phyloP scores from a whole-genome alignment of 2,329 filamentous ascomycete genomes.

The Apiospora rasikravindrae region DNA sequence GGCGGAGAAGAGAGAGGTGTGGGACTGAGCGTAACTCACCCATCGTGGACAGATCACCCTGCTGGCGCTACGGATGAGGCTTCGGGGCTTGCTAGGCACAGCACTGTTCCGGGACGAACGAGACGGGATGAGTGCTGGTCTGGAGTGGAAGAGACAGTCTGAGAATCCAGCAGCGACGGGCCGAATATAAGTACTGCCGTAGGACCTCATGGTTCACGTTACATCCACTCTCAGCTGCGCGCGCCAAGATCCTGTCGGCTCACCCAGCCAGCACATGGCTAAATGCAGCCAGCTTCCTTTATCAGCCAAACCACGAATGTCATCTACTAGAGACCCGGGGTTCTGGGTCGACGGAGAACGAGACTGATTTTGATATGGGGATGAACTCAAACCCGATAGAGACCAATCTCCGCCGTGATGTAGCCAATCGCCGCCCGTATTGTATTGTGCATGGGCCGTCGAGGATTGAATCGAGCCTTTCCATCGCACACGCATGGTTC shows the following conservation, averaged over 20 bases:
- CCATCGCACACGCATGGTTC: background rate
- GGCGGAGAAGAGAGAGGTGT: background rate
- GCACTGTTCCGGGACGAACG: constrained; percentile 1
- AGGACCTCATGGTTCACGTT: background rate
- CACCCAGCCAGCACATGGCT: background rate
- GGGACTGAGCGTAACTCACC: background rate
- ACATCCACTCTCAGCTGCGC: background rate
- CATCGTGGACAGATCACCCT: background rate
- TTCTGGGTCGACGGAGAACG: background rate
- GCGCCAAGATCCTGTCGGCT: constrained; percentile 1
- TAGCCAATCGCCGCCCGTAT: background rate
- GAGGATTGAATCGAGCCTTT: background rate
- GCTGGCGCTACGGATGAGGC: background rate
- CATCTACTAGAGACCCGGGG: background rate
- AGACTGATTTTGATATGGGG: background rate
- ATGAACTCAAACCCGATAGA: background rate
- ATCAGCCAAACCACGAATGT: background rate
- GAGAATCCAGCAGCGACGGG: background rate
- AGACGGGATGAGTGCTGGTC: constrained; percentile 10
- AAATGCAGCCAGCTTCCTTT: constrained; percentile 1
- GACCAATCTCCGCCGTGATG: background rate
- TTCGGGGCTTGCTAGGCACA: background rate
- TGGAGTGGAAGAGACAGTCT: background rate
- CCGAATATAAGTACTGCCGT: background rate
- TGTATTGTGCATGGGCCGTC: background rate